Evolutionary conservation across 306 rosid species (phyloP).

Genomic region (Medicago lupulina): DNA sequence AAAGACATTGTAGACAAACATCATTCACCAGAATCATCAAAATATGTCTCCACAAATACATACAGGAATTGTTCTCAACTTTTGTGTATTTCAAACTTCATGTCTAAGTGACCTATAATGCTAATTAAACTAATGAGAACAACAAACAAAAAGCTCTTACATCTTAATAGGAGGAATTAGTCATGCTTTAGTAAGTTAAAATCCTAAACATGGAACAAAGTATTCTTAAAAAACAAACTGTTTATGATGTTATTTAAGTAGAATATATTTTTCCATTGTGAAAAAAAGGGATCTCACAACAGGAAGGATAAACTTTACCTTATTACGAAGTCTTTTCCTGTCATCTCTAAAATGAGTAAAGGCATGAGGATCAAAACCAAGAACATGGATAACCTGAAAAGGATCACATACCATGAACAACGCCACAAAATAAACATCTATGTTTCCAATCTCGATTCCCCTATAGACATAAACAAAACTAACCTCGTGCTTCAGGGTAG

Average conservation of each 20-base stretch:
- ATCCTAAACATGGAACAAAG: conserved; percentile 17
- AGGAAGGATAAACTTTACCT: conserved; percentile 56
- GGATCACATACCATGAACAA: conserved; percentile 37
- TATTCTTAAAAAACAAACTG: conserved; percentile 22
- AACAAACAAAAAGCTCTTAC: not conserved
- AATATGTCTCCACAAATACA: conserved; percentile 8
- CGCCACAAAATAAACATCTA: conserved; percentile 26
- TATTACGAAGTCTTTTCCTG: conserved; percentile 85
- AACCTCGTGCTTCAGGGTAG: conserved; percentile 97
- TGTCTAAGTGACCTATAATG: conserved; percentile 12
- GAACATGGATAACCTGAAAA: conserved; percentile 96
- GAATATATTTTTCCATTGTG: not conserved
- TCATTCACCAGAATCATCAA: conserved; percentile 25
- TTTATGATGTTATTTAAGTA: conserved; percentile 4
- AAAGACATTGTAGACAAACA: conserved; percentile 3
- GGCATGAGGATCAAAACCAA: conserved; percentile 99
- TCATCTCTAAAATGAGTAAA: conserved; percentile 98
- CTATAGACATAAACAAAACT: conserved; percentile 36
- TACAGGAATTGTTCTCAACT: not conserved
- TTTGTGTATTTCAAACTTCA: conserved; percentile 9
- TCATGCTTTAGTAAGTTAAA: conserved; percentile 29
- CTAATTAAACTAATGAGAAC: not conserved
- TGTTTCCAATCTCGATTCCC: conserved; percentile 33
- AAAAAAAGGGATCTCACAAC: conserved; percentile 20
- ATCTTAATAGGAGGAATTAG: conserved; percentile 17